Percentiles rank a stretch among this genome's conserved stretches.
Evolutionary conservation across 2,329 filamentous ascomycete genomes (phyloP).

Genomic region (Paecilomyces dactylethromorphus): DNA sequence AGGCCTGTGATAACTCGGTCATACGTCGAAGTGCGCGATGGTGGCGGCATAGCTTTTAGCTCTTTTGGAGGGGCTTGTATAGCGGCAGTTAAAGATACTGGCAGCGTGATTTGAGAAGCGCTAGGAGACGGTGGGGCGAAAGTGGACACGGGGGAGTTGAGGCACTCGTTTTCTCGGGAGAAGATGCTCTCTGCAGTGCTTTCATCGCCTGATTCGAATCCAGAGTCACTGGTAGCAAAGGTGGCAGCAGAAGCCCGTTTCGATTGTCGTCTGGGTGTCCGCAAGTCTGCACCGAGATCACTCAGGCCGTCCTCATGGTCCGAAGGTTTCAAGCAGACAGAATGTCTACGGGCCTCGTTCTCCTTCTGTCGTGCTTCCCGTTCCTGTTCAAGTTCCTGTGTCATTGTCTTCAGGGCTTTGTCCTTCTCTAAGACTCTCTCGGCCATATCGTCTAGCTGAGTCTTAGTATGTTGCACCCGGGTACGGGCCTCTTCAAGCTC

Average conservation of each 20-base stretch:
- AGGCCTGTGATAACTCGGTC: conserved; percentile 38
- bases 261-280: conserved; percentile 23
- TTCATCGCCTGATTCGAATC: conserved; percentile 54
- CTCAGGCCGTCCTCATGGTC: conserved; percentile 25
- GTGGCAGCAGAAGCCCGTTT: conserved; percentile 35
- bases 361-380: conserved; percentile 31
- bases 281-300: conserved; percentile 25
- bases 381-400: conserved; percentile 42
- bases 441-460: conserved; percentile 56
- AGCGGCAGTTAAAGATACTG: conserved; percentile 24
- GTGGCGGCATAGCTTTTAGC: conserved; percentile 13
- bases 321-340: conserved; percentile 17
- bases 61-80: conserved; percentile 26
- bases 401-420: conserved; percentile 47
- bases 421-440: conserved; percentile 50
- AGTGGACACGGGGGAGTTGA: conserved; percentile 25
- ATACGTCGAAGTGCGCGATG: conserved; percentile 28
- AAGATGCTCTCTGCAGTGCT: conserved; percentile 45
- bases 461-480: conserved; percentile 51
- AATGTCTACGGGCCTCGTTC: conserved; percentile 31
- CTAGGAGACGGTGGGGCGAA: conserved; percentile 27
- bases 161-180: conserved; percentile 29
- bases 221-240: conserved; percentile 45
- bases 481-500: conserved; percentile 56
- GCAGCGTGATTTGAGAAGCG: conserved; percentile 25